Conservation (phyloP, 352 stramenopile species). For the Globisporangium perplexum region DNA sequence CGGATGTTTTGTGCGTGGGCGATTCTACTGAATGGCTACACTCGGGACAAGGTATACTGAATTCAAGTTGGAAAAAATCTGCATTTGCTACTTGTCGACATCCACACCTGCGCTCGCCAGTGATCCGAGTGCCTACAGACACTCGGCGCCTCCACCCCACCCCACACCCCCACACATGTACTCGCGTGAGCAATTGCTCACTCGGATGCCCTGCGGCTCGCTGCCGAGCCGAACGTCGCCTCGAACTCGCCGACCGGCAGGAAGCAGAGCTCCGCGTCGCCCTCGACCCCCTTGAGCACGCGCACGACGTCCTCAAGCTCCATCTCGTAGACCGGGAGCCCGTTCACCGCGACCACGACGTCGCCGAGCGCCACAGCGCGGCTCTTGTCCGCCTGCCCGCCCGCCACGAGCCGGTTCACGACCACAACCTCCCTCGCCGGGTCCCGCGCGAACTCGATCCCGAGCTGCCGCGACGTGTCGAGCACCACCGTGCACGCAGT, state of each 20-base stretch:
- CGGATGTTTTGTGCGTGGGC: neutral
- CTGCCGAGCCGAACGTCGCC: conserved; percentile 34
- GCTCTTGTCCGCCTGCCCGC: conserved; percentile 64
- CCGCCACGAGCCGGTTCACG: conserved; percentile 43
- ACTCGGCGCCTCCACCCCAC: neutral
- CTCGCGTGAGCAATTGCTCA: conserved; percentile 1
- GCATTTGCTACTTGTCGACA: no score
- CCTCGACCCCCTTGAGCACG: conserved; percentile 59
- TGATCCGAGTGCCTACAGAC: neutral
- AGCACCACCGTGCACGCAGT: conserved; percentile 79
- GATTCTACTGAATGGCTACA: neutral
- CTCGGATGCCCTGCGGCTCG: conserved; percentile 21
- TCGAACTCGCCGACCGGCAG: conserved; percentile 73
- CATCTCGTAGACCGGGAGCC: conserved; percentile 77
- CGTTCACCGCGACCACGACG: conserved; percentile 79
- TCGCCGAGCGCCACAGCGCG: conserved; percentile 51
- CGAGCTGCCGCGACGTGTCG: conserved; percentile 57
- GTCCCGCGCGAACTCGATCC: conserved; percentile 72
- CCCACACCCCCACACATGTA: neutral
- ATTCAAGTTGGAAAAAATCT: no score
- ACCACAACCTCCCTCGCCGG: conserved; percentile 41
- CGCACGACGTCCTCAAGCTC: conserved; percentile 69
- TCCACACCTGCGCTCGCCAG: no score
- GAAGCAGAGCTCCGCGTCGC: conserved; percentile 76
- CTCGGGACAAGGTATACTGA: no score